Evolutionary conservation across 768 basidiomycete genomes (phyloP).

Genomic region (Lactarius akahatsu): DNA sequence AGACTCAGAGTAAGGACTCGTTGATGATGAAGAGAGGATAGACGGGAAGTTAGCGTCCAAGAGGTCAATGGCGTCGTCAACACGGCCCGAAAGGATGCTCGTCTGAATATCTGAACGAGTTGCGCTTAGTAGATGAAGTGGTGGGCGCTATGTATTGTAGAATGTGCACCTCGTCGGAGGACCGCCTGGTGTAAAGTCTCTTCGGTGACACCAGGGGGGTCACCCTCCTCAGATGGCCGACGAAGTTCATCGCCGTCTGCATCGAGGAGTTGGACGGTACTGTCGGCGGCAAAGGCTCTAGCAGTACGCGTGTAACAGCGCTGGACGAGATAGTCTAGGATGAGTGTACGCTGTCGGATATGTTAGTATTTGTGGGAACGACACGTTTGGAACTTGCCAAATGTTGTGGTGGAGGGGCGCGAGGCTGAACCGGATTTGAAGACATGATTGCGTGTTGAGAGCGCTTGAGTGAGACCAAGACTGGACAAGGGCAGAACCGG

Average conservation of each 20-base stretch:
- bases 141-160: not conserved
- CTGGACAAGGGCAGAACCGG: not conserved
- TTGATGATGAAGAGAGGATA: constrained; percentile 46
- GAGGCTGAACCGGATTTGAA: constrained; percentile 3
- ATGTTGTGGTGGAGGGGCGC: constrained; percentile 7
- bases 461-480: not conserved
- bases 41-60: constrained; percentile 73
- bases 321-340: constrained; percentile 77
- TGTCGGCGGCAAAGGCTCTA: constrained; percentile 62
- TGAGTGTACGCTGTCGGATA: constrained; percentile 55
- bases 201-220: constrained; percentile 26
- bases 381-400: constrained; percentile 14
- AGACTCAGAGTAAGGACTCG: not conserved
- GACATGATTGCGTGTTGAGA: constrained; percentile 13
- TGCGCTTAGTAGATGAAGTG: not conserved
- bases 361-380: not conserved
- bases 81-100: constrained; percentile 70
- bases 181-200: constrained; percentile 21
- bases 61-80: constrained; percentile 65
- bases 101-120: constrained; percentile 60
- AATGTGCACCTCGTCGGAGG: constrained; percentile 21
- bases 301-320: constrained; percentile 72
- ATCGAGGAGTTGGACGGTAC: constrained; percentile 59
- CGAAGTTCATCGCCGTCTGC: constrained; percentile 68
- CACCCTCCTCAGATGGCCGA: constrained; percentile 31